Percentiles rank a stretch among this genome's conserved stretches.
These are phyloP conservation scores for Phaeosphaeriaceae sp. DNA, from an alignment of 2,329 filamentous ascomycete genomes.

Conservation along the genomic window DNA sequence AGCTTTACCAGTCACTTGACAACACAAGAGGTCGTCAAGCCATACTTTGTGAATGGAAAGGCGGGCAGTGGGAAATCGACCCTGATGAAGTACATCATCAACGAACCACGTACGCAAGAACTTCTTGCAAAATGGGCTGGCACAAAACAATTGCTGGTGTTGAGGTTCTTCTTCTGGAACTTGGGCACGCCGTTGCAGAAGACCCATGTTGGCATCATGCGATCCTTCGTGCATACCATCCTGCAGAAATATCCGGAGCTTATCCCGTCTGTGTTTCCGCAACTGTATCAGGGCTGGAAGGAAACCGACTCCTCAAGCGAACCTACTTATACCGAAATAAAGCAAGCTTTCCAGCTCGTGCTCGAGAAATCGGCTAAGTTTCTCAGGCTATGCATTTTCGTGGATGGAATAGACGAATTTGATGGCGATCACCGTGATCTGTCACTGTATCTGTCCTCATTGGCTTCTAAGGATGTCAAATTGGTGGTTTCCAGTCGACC, in stretches of 20 bases:
- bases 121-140: background rate
- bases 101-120: slow-evolving; percentile 12
- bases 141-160: no score
- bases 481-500: slow-evolving; percentile 22
- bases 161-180: no score
- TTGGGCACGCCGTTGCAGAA: no score
- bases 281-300: slow-evolving; percentile 4
- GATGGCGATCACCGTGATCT: slow-evolving; percentile 20
- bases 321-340: slow-evolving; percentile 1
- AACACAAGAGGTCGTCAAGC: no score
- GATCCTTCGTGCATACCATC: no score
- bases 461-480: slow-evolving; percentile 13
- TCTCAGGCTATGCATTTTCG: slow-evolving; percentile 16
- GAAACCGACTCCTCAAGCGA: no score
- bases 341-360: background rate
- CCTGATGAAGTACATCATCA: slow-evolving; percentile 39
- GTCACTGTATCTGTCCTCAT: slow-evolving; percentile 4
- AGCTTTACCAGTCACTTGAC: no score
- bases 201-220: no score
- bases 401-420: slow-evolving; percentile 29
- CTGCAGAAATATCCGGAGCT: no score
- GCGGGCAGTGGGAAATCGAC: slow-evolving; percentile 46
- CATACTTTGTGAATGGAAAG: slow-evolving; percentile 47
- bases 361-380: background rate
- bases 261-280: slow-evolving; percentile 6